Base-by-base conservation (phyloP, 2,329 filamentous ascomycete species). In the Endocalyx cinctus region DNA sequence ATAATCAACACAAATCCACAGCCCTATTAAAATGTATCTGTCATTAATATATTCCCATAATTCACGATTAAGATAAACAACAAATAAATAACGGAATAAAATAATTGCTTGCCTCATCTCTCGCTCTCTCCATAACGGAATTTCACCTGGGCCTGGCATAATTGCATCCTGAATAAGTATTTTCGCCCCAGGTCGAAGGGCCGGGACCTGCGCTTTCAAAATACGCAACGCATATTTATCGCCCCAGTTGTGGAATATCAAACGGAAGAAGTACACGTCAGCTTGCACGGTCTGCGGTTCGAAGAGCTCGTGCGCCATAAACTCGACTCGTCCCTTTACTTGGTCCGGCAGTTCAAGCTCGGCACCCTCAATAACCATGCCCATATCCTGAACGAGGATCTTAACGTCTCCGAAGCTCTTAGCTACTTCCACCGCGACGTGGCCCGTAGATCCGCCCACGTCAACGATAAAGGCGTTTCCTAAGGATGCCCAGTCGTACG, bases 251-350 rank as follows among this genome's bases (percentile, higher is more conserved):
- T 34, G 42, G 15, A 46, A 10, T 13, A 34, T 14, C 29, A 32
- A 33, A 10, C 37, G 37, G 22, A 43, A 33, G 22, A 37, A 35
- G 20, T 38, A 38, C 12, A 43, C 35, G 12, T 43, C 37, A 2
- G 31, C 35, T n/a, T 22, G 11, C 14, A 41, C 35, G 3, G 29
- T 29, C 31, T 46, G 40, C 6, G 22, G n/a, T 5, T 27, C 22
- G 18, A 45, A 45, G 16, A 41, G 29, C 7, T 41, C 42, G 28
- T 41, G 35, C 12, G 29, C 15, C 35, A 36, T 35, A 35, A 43
- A 40, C 11, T 17, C 7, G 11, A 44, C 34, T 6, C 43, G 31
- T 3, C 16, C 37, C 25, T 32, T 8, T n/a, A 23, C 20, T n/a
- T 23, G 8, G 20, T 8, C 8, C 8, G 20, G 20, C 20, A 23